Conservation (phyloP, 1,284 basidiomycete species). For the Puccinia horiana region DNA sequence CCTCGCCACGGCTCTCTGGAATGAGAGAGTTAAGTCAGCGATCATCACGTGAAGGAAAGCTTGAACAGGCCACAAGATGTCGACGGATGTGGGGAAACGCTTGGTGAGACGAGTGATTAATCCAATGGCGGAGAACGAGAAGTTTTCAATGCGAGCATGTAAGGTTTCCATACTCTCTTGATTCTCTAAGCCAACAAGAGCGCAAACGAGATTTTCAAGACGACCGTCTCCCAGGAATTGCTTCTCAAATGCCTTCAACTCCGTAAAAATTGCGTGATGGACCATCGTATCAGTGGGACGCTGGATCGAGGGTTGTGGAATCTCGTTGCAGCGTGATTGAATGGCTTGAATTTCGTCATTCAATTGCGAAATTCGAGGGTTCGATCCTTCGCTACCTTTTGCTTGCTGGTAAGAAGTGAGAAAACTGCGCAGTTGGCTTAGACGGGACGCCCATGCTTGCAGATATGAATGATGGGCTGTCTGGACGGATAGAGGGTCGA, state of each 20-base stretch:
- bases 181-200: not conserved
- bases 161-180: not conserved
- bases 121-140: conserved; percentile 40
- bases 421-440: conserved; percentile 14
- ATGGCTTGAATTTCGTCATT: conserved; percentile 15
- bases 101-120: conserved; percentile 34
- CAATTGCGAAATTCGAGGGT: conserved; percentile 25
- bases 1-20: conserved; percentile 3
- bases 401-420: conserved; percentile 3
- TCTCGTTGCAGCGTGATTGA: conserved; percentile 13
- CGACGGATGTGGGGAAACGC: conserved; percentile 36
- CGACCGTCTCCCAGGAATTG: conserved; percentile 36
- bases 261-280: conserved; percentile 34
- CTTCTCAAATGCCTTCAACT: conserved; percentile 42
- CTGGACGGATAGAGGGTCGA: conserved; percentile 45
- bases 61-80: conserved; percentile 40
- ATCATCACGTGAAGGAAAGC: conserved; percentile 33
- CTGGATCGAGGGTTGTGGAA: conserved; percentile 33
- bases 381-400: not conserved
- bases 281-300: conserved; percentile 25
- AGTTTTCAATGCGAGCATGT: conserved; percentile 36
- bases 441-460: conserved; percentile 22
- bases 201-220: conserved; percentile 7
- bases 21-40: conserved; percentile 17
- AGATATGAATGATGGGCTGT: conserved; percentile 47